Base-by-base conservation (phyloP, 257 asterid species). In the Solanum okadae region DNA sequence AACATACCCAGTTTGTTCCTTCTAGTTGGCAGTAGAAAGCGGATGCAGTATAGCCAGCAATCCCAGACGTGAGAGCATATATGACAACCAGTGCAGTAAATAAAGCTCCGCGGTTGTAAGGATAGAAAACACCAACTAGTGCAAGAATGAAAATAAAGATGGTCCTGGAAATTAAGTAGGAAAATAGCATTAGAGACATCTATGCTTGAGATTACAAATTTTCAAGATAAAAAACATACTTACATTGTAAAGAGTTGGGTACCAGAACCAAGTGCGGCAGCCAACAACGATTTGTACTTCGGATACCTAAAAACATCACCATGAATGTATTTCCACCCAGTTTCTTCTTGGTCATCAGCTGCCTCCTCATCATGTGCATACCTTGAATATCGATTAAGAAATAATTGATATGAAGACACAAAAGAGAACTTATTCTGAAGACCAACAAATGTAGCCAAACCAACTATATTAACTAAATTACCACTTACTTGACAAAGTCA, bases 231-330 rank as follows among this genome's bases (percentile, higher is more conserved):
- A 86, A 75, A 6, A 73, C 65, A 88, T 40, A 90, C 94, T 92
- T 90, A 92, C 94, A 93, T 92, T 59, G 91, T 92, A 84, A 92
- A 91, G 31, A 93, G 86, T 90, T 93, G 94, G 56, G 93, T 91
- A 23, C 95, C 94, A 86, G 82, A 88, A 73, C 96, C 96, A 83
- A 92, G 91, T 77, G 96, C 89, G 6, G 96, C 94, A 49, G 95
- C 91, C 88, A 93, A 88, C 49, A 93, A 83, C 16, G 96, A 92
- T 87, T 91, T 93, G 90, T 88, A 87, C 84, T 90, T 90, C 0
- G 95, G 96, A 49, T 75, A 93, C 92, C 96, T 91, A 88, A 93
- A 93, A 34, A 92, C 95, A 89, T 93, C 95, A 79, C 96, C 95
- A 70, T 93, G 94, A n/a, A 86, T 59, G 68, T 59, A 59, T 59